Evolutionary conservation across 2,329 filamentous ascomycete genomes (phyloP), one percentile per base, ranked within the genome.

Genomic region (Talaromyces sp.): DNA sequence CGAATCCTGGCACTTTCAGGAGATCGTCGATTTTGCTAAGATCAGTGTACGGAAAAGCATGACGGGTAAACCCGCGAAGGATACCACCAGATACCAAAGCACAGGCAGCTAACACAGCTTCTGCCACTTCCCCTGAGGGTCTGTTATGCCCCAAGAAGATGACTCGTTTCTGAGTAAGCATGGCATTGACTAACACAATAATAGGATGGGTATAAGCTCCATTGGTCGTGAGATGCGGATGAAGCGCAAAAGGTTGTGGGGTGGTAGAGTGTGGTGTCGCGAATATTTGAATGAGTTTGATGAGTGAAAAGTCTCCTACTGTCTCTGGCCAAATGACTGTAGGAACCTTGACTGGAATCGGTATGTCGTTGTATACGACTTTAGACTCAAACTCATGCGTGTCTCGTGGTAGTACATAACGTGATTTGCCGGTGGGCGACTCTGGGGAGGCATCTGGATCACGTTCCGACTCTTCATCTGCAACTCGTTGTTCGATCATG

Each of bases 21-120:
- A 99, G 85, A 75, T 98, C 95, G 70, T 99, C 95, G 66, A 99
- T 93, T 79, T 99, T 99, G 69, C 93, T 97, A 50, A 99, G 84
- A 80, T 99, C 95, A 0, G 95, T 99, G 74, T 99, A 99, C 2
- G 95, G 95, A 74, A 99, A 99, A 0, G 95, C 95, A 79, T 98
- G 92, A 19, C 95, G 87, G 9, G 94, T 97, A 78, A 99, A 99
- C 33, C 95, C 95, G 65, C 93, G 86, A 41, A 99, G 82, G n/a
- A 97, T 83, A 6, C 95, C 94, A 22, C 95, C 95, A 13, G 93
- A 97, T 15, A 91, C 94, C 56, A 99, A 84, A 11, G 95, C 92
- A 77, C 95, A 99, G 1, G 95, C 93, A n/a, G 93, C 95, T 9
- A 99, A 85, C 3, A 99, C 95, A n/a, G 95, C 94, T 80, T 99